Conservation (phyloP, 257 asterid species). For the Eucommia ulmoides region DNA sequence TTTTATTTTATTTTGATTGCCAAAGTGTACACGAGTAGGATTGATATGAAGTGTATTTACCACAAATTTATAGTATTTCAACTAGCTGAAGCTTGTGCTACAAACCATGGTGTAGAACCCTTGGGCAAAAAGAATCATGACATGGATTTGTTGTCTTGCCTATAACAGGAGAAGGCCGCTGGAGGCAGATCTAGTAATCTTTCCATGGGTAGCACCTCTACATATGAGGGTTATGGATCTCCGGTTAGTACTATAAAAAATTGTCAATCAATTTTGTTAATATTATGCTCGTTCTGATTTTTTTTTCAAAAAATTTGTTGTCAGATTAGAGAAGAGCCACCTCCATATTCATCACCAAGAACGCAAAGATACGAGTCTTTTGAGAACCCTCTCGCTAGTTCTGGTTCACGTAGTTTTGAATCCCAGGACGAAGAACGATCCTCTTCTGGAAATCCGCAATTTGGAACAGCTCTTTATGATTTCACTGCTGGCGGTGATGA, state of each 20-base stretch:
- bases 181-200: conserved; percentile 49
- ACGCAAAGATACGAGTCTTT: conserved; percentile 68
- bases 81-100: too few species aligned
- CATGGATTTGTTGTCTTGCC: too few species aligned
- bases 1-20: too few species aligned
- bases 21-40: too few species aligned
- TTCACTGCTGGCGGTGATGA: conserved; percentile 99
- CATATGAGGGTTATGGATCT: conserved; percentile 57
- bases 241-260: conserved; percentile 37
- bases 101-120: too few species aligned
- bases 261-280: too few species aligned
- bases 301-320: conserved; percentile 15
- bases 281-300: too few species aligned
- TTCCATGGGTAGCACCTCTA: conserved; percentile 19
- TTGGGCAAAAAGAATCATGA: too few species aligned
- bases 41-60: too few species aligned
- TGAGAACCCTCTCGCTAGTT: conserved; percentile 86
- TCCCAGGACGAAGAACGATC: conserved; percentile 51
- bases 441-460: conserved; percentile 65
- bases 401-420: conserved; percentile 53
- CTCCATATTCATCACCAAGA: conserved; percentile 94
- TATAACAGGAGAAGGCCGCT: conserved; percentile 59
- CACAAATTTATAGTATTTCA: too few species aligned
- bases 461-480: conserved; percentile 89
- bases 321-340: conserved; percentile 96